A percentile compares a stretch with the other conserved stretches of the same genome.
These are phyloP conservation scores for Crucibulum laeve DNA, from an alignment of 768 basidiomycete species.

Conservation along the genomic window DNA sequence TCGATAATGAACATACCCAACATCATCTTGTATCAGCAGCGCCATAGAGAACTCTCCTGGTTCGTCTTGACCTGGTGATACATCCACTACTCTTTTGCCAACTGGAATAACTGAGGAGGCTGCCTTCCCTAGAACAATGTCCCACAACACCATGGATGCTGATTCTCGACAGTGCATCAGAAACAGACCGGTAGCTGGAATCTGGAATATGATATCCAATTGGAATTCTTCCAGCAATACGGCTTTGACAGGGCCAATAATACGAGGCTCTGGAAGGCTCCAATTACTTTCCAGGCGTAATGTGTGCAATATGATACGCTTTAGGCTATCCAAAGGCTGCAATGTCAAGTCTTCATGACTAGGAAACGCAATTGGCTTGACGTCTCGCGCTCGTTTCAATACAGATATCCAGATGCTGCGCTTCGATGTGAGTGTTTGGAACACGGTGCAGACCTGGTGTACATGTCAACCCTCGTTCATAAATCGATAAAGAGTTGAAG, in stretches of 20 bases:
- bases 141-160: not conserved
- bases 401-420: slow-evolving; percentile 8
- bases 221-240: not conserved
- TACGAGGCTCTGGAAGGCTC: not conserved
- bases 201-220: slow-evolving; percentile 2
- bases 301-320: not conserved
- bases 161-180: not conserved
- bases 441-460: slow-evolving; percentile 14
- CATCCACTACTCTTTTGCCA: slow-evolving; percentile 11
- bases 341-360: slow-evolving; percentile 1
- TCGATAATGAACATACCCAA: not conserved
- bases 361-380: not conserved
- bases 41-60: slow-evolving; percentile 20
- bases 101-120: not conserved
- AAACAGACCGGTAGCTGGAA: slow-evolving; percentile 3
- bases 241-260: not conserved
- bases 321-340: not conserved
- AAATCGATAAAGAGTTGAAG: no score
- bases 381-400: not conserved
- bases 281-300: slow-evolving; percentile 1
- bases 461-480: no score
- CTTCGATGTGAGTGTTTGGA: slow-evolving; percentile 4
- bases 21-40: slow-evolving; percentile 10
- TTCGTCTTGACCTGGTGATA: slow-evolving; percentile 20
- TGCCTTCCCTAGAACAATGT: slow-evolving; percentile 1